A percentile compares a stretch with the other conserved stretches of the same genome.
These are phyloP conservation scores for Coffea humblotiana DNA, from an alignment of 305 asterid genomes.

Conservation along the genomic window DNA sequence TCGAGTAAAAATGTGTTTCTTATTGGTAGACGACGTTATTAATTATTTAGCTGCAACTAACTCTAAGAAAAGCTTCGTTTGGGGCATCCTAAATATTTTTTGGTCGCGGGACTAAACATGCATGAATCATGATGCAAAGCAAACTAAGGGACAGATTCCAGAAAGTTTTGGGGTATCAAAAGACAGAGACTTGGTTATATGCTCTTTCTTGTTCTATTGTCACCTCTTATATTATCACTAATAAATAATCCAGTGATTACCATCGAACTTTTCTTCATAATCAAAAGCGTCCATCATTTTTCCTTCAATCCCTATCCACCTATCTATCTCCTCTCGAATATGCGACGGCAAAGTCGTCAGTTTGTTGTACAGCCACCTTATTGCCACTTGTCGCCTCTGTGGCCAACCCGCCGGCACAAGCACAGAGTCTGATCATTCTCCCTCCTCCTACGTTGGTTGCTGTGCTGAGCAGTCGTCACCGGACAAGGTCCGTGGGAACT, in stretches of 20 bases:
- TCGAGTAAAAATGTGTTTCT: too few species aligned
- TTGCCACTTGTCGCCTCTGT: constrained; percentile 24
- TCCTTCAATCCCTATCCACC: background rate
- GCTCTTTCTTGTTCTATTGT: constrained; percentile 3
- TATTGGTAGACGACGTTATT: too few species aligned
- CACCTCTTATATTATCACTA: background rate
- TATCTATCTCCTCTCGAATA: constrained; percentile 11
- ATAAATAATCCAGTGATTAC: background rate
- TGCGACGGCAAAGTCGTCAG: constrained; percentile 41
- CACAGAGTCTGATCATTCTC: constrained; percentile 24
- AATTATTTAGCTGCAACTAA: too few species aligned
- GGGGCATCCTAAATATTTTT: background rate
- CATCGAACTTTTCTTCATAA: background rate
- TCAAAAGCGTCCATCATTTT: background rate
- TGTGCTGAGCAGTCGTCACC: constrained; percentile 31
- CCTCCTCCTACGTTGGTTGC: constrained; percentile 22
- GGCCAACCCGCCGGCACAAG: constrained; percentile 31
- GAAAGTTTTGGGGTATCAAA: background rate
- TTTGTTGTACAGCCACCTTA: constrained; percentile 13
- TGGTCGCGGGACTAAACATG: background rate
- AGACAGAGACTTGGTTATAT: background rate
- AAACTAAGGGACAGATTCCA: background rate
- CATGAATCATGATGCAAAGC: background rate
- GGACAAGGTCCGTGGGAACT: constrained; percentile 5
- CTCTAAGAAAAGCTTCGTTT: background rate